Conservation (phyloP, 345 rosid species). For the Dipteronia dyeriana region DNA sequence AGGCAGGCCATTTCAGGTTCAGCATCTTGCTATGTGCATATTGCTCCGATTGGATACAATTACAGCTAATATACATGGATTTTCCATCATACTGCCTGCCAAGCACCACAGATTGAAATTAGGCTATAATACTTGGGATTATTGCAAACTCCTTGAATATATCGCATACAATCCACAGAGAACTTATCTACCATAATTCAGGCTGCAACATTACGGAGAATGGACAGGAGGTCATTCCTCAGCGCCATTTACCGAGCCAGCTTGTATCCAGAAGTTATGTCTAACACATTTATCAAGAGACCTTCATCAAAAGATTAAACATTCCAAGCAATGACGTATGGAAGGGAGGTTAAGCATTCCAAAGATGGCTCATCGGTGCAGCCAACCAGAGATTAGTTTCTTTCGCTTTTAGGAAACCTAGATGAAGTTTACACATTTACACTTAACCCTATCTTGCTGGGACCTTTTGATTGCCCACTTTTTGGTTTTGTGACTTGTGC, state of each 20-base stretch:
- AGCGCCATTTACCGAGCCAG: too few species aligned
- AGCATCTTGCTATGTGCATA: background rate
- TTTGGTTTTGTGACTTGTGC: constrained; percentile 27
- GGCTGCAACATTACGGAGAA: background rate
- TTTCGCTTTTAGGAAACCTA: background rate
- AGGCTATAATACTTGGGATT: background rate
- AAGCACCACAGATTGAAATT: constrained; percentile 5
- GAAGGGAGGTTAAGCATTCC: constrained; percentile 3
- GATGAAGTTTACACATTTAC: background rate
- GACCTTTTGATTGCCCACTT: constrained; percentile 20
- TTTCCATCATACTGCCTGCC: background rate
- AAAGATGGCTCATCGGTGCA: background rate
- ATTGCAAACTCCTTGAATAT: background rate
- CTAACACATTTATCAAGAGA: background rate
- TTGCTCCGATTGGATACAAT: background rate
- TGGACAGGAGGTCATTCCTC: background rate
- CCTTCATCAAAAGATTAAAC: background rate
- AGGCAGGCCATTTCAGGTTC: background rate
- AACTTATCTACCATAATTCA: background rate
- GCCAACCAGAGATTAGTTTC: background rate
- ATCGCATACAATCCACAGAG: background rate
- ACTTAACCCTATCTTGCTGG: constrained; percentile 19
- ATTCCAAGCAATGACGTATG: background rate
- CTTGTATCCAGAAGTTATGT: background rate
- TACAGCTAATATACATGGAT: constrained; percentile 10